phyloP scores from a whole-genome alignment of 164 flowering plant genomes.

The Berberis vulgaris region DNA sequence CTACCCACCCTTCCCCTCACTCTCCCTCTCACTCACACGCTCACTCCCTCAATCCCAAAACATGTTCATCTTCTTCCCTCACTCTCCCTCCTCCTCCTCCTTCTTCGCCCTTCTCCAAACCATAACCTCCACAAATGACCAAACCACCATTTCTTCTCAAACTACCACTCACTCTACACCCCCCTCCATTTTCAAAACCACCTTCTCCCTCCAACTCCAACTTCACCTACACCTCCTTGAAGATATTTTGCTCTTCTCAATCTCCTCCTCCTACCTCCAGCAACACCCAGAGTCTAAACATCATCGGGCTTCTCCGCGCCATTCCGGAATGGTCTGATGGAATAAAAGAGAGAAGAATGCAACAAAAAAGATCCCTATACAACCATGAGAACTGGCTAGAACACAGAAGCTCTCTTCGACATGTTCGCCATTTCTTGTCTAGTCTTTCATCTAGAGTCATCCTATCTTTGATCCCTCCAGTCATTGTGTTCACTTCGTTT shows the following conservation, averaged over 20 bases:
- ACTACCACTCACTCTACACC: constrained; percentile 9
- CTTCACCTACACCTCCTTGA: constrained; percentile 7
- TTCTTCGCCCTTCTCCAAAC: constrained; percentile 4
- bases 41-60: not conserved
- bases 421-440: constrained; percentile 61
- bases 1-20: not conserved
- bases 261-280: constrained; percentile 10
- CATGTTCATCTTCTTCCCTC: constrained; percentile 10
- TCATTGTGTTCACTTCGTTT: constrained; percentile 56
- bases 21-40: not conserved
- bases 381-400: constrained; percentile 64
- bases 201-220: constrained; percentile 7
- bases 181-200: constrained; percentile 5
- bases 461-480: constrained; percentile 78
- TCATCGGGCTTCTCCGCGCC: constrained; percentile 36
- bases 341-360: constrained; percentile 70
- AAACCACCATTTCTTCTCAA: constrained; percentile 17
- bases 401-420: constrained; percentile 83
- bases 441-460: constrained; percentile 76
- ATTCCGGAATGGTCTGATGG: constrained; percentile 82
- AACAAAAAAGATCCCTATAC: constrained; percentile 42
- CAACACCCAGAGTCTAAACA: constrained; percentile 11
- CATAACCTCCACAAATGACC: constrained; percentile 26
- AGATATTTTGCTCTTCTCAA: constrained; percentile 5
- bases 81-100: constrained; percentile 16